These are phyloP conservation scores for Vigna reflexopilosa DNA, from an alignment of 306 rosid genomes.

Conservation along the genomic window DNA sequence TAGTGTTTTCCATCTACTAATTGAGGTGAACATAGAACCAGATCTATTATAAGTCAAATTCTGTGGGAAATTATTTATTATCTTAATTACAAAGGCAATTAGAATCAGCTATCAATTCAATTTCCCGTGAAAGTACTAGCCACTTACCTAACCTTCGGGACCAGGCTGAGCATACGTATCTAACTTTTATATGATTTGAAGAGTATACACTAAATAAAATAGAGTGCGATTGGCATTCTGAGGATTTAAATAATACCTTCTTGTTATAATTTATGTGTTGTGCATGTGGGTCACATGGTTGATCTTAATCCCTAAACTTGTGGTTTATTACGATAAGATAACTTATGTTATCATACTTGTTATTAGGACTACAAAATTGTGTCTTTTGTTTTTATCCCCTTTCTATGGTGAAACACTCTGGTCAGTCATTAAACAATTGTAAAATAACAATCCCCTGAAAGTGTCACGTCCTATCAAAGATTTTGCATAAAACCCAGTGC, in stretches of 20 bases:
- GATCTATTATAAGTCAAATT: background rate
- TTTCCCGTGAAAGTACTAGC: slow-evolving; percentile 30
- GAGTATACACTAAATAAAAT: slow-evolving; percentile 42
- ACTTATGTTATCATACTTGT: slow-evolving; percentile 29
- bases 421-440: slow-evolving; percentile 35
- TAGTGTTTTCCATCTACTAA: slow-evolving; percentile 25
- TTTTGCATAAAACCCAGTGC: slow-evolving; percentile 14
- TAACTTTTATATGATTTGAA: slow-evolving; percentile 32
- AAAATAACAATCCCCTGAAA: slow-evolving; percentile 10
- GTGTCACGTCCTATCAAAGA: background rate
- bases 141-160: slow-evolving; percentile 46
- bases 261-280: slow-evolving; percentile 35
- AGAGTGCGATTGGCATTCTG: slow-evolving; percentile 37
- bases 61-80: slow-evolving; percentile 6
- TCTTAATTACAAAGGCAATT: slow-evolving; percentile 10
- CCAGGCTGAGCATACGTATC: slow-evolving; percentile 23
- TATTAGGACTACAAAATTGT: slow-evolving; percentile 8
- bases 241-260: slow-evolving; percentile 37
- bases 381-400: slow-evolving; percentile 1
- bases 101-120: slow-evolving; percentile 34
- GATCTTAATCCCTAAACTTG: slow-evolving; percentile 41
- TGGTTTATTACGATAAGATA: slow-evolving; percentile 16
- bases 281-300: slow-evolving; percentile 51
- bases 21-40: slow-evolving; percentile 9
- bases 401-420: slow-evolving; percentile 10